A percentile compares a stretch with the other conserved stretches of the same genome.
phyloP scores from a whole-genome alignment of 805 yeast species.

The Candida boidinii region DNA sequence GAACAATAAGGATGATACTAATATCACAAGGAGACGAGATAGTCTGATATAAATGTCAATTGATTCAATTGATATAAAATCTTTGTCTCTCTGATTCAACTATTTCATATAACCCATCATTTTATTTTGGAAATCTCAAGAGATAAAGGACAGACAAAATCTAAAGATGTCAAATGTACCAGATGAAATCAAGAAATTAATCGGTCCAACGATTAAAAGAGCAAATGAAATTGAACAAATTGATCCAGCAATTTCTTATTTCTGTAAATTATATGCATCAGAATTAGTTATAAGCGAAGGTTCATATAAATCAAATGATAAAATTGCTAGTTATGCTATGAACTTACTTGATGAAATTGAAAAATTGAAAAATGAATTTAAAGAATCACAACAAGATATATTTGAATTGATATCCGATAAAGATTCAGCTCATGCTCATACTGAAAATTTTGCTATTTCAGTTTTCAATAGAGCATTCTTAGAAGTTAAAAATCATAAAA shows the following conservation, averaged over 20 bases:
- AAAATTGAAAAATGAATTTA: slow-evolving; percentile 30
- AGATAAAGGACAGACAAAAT: background rate
- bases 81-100: too few relatives aligned
- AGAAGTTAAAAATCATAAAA: slow-evolving; percentile 36
- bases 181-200: slow-evolving; percentile 23
- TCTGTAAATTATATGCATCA: slow-evolving; percentile 63
- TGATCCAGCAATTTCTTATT: slow-evolving; percentile 67
- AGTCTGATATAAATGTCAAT: too few relatives aligned
- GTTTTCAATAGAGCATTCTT: slow-evolving; percentile 46
- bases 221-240: slow-evolving; percentile 46
- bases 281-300: slow-evolving; percentile 58
- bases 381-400: slow-evolving; percentile 30
- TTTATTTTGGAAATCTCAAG: background rate
- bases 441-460: slow-evolving; percentile 47
- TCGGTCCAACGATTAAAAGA: slow-evolving; percentile 42
- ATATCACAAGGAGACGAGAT: too few relatives aligned
- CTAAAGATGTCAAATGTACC: slow-evolving; percentile 18
- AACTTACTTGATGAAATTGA: slow-evolving; percentile 67
- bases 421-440: slow-evolving; percentile 45
- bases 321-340: slow-evolving; percentile 52
- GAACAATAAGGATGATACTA: too few relatives aligned
- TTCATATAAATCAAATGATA: slow-evolving; percentile 48
- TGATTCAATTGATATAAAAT: too few relatives aligned
- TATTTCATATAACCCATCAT: too few relatives aligned
- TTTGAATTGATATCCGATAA: slow-evolving; percentile 49